These are phyloP conservation scores for Astrephomene gubernaculifera DNA, from an alignment of 139 green algal genomes.

Conservation along the genomic window DNA sequence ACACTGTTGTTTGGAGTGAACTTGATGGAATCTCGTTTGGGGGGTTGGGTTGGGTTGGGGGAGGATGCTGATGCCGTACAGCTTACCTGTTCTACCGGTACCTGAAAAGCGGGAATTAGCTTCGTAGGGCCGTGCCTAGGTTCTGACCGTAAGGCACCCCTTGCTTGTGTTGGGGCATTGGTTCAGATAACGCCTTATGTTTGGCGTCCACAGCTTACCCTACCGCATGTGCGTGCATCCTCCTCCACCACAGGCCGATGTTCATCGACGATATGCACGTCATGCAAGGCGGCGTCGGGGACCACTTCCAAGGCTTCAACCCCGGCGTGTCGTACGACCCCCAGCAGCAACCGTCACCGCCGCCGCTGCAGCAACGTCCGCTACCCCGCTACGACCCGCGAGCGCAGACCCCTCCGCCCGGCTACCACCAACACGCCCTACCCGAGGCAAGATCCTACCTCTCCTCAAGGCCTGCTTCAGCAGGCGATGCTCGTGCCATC, in stretches of 20 bases:
- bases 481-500: background rate
- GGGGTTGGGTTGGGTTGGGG: no score
- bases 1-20: no score
- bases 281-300: background rate
- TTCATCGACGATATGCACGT: background rate
- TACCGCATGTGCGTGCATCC: no score
- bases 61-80: no score
- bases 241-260: conserved; percentile 14
- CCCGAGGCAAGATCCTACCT: background rate
- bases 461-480: background rate
- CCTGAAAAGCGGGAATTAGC: no score
- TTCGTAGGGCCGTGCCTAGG: no score
- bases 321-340: background rate
- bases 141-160: no score
- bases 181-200: no score
- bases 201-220: no score
- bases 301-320: background rate
- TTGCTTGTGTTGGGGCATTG: no score
- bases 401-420: background rate
- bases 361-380: background rate
- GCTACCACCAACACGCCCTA: background rate
- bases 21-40: no score
- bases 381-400: background rate
- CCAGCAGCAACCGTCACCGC: background rate
- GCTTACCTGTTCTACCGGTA: no score